These are phyloP conservation scores for Salicornia ramosissima DNA, from an alignment of 148 eudicot genomes.

Conservation along the genomic window DNA sequence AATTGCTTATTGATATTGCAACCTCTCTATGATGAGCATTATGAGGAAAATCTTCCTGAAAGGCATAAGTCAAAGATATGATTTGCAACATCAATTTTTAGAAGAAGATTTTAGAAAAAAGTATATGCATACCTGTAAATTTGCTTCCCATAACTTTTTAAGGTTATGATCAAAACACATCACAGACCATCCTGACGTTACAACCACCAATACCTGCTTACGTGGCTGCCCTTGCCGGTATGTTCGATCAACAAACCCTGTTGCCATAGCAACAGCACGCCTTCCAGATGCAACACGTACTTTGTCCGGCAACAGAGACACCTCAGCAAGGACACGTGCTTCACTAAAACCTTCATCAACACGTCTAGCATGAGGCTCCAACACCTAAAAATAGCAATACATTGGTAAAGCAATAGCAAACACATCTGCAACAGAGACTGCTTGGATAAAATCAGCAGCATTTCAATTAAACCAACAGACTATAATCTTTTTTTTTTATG, in stretches of 20 bases:
- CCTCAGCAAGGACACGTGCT: constrained; percentile 84
- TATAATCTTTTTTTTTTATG: no score
- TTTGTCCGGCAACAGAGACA: constrained; percentile 83
- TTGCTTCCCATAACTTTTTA: constrained; percentile 82
- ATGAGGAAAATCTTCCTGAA: constrained; percentile 93
- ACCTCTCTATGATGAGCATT: constrained; percentile 94
- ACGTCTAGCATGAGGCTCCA: constrained; percentile 82
- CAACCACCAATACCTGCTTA: constrained; percentile 93
- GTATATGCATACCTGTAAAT: constrained; percentile 56
- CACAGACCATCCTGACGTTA: constrained; percentile 94
- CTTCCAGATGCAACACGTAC: constrained; percentile 87
- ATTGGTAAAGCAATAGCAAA: neutral
- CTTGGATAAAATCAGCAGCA: neutral
- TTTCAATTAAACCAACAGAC: no score
- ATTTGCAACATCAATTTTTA: neutral
- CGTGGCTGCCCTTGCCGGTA: constrained; percentile 59
- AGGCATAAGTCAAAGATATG: neutral
- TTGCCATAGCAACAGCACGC: constrained; percentile 95
- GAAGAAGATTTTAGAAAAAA: neutral
- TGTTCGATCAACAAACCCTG: constrained; percentile 66
- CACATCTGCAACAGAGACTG: neutral
- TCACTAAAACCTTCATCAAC: constrained; percentile 93
- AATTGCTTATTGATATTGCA: constrained; percentile 80
- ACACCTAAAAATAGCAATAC: constrained; percentile 42
- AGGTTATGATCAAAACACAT: constrained; percentile 99